Conservation (phyloP, 1,284 basidiomycete species). For the Ceratobasidium sp. region DNA sequence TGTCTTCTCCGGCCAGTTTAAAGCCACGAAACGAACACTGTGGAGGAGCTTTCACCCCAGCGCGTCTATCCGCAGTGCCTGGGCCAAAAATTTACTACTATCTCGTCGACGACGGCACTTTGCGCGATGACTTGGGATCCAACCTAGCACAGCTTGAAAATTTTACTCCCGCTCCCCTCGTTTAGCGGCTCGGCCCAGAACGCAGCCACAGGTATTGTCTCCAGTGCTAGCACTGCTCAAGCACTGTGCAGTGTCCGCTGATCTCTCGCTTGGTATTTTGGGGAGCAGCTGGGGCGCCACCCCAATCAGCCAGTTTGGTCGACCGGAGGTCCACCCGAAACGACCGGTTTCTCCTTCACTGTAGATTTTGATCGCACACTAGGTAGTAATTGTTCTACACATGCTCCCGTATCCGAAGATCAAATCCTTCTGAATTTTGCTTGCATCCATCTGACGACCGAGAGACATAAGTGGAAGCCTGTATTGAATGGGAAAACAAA, state of each 20-base stretch:
- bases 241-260: constrained; percentile 2
- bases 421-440: constrained; percentile 73
- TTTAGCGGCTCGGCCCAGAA: constrained; percentile 8
- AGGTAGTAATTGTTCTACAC: constrained; percentile 10
- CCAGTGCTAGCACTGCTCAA: constrained; percentile 16
- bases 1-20: constrained; percentile 2
- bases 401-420: not conserved
- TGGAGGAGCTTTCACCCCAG: constrained; percentile 2
- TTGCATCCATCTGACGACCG: constrained; percentile 69
- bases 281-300: not conserved
- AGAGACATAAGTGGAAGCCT: not conserved
- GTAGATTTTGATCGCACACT: not conserved
- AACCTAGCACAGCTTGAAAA: constrained; percentile 3
- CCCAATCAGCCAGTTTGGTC: not conserved
- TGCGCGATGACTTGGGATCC: not conserved
- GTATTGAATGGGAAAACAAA: not conserved
- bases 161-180: constrained; percentile 18
- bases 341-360: not conserved
- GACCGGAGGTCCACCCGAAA: constrained; percentile 23
- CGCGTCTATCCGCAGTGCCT: constrained; percentile 1
- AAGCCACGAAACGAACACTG: not conserved
- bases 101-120: constrained; percentile 1
- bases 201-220: constrained; percentile 22
- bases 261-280: constrained; percentile 12
- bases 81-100: not conserved